Base-by-base conservation (phyloP, 2,329 filamentous ascomycete species). In the Achaetomium macrosporum region DNA sequence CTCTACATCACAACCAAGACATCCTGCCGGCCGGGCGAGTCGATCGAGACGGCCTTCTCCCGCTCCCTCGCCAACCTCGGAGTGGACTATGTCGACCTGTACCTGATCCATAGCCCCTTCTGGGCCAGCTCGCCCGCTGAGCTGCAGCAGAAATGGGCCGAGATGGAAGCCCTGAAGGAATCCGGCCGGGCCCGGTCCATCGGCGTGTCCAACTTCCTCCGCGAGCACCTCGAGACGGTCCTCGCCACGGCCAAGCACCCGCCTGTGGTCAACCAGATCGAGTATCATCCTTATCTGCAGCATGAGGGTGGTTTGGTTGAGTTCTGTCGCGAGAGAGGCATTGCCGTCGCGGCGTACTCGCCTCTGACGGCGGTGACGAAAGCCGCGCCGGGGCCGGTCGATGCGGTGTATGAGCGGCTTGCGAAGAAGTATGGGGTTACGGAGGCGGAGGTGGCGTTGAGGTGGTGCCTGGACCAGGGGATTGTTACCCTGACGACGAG, bases 251-350 rank as follows among this genome's bases (percentile, higher is more conserved):
- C 83, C 47, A 78, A 76, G 60, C 66, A 86, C 55, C 65, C 73
- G 3, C 88, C 88, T 0, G 83, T 80, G 7, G 78, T 87, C 57
- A 91, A 92, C 72, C 88, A 93, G 75, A 87, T 92, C 64, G 88
- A 92, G 72, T 84, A 81, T 64, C 86, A 93, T 69, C 87, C 88
- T 0, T 88, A 89, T 66, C 73, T 87, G 47, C 84, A 87, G 68
- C 84, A 86, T 65, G 74, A 49, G 11, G 57, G 73, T 6, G 49
- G 76, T 53, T 71, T 87, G 12, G 50, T 87, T 31, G 68, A 72
- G 15, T 87, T 79, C 68, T 78, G 77, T 66, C 74, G 74, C 60
- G 67, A 76, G 62, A 71, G 84, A 62, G 68, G 72, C 50, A 86
- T 88, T 57, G 76, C 78, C 4, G 66, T 78, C 2, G 69, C 75